Conservation (phyloP, 805 yeast genomes). For the Suhomyces emberorum region DNA sequence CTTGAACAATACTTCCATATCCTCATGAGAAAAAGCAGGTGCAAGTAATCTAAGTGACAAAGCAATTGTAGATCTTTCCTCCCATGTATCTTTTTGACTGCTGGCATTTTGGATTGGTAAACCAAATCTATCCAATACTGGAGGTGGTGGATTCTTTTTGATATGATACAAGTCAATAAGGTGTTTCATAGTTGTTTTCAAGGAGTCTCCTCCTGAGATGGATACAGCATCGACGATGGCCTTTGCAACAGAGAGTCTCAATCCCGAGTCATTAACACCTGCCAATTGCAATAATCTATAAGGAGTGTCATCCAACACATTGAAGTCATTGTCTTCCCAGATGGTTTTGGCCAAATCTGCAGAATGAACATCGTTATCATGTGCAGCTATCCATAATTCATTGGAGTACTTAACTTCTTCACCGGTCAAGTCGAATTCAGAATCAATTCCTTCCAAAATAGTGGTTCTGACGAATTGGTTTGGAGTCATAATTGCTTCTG, state of each 20-base stretch:
- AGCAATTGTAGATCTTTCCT: conserved; percentile 79
- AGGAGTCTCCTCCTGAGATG: conserved; percentile 21
- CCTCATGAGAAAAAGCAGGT: conserved; percentile 37
- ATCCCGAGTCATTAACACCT: conserved; percentile 56
- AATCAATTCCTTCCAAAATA: conserved; percentile 78
- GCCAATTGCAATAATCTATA: conserved; percentile 47
- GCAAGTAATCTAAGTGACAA: conserved; percentile 58
- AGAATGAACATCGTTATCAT: conserved; percentile 64
- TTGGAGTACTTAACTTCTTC: conserved; percentile 45
- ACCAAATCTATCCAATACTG: conserved; percentile 76
- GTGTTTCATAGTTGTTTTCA: conserved; percentile 34
- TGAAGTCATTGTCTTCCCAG: conserved; percentile 75
- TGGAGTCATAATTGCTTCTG: conserved; percentile 55
- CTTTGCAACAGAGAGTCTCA: conserved; percentile 69
- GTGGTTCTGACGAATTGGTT: conserved; percentile 73
- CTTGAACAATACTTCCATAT: conserved; percentile 53
- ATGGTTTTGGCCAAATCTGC: conserved; percentile 71
- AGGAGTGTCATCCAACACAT: conserved; percentile 45
- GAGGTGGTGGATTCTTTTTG: conserved; percentile 71
- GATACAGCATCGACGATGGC: conserved; percentile 58
- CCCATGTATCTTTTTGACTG: conserved; percentile 76
- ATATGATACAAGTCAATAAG: conserved; percentile 56
- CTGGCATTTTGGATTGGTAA: conserved; percentile 60
- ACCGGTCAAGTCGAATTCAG: conserved; percentile 66
- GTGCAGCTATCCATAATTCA: conserved; percentile 76